Evolutionary conservation across 805 yeast genomes (phyloP).

Genomic region (Clavispora vitiphila): DNA sequence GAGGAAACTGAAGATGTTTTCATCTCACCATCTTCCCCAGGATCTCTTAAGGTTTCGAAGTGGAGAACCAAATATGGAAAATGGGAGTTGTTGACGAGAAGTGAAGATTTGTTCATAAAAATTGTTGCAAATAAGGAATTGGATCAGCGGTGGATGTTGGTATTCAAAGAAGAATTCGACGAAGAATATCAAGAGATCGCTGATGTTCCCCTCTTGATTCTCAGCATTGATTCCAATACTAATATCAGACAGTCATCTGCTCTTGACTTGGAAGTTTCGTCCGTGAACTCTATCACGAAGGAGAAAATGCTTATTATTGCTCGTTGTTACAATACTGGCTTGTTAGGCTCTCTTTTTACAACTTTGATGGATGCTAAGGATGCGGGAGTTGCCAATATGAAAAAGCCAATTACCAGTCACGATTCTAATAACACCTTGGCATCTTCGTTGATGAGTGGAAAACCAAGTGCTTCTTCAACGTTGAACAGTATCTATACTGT

Average conservation of each 20-base stretch:
- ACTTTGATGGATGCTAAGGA: slow-evolving; percentile 19
- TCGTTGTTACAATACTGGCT: slow-evolving; percentile 27
- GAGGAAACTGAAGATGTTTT: slow-evolving; percentile 35
- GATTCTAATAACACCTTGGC: slow-evolving; percentile 26
- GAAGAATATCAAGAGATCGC: slow-evolving; percentile 23
- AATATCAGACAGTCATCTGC: slow-evolving; percentile 32
- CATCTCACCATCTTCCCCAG: slow-evolving; percentile 29
- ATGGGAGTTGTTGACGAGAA: slow-evolving; percentile 40
- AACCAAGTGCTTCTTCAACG: slow-evolving; percentile 18
- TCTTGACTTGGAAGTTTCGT: slow-evolving; percentile 33
- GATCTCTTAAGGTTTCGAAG: slow-evolving; percentile 35
- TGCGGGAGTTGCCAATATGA: background rate
- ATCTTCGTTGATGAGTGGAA: slow-evolving; percentile 35
- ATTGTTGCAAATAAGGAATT: slow-evolving; percentile 34
- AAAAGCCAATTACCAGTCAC: slow-evolving; percentile 1
- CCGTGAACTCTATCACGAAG: slow-evolving; percentile 27
- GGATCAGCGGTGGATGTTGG: slow-evolving; percentile 32
- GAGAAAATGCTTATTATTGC: slow-evolving; percentile 27
- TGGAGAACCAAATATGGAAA: slow-evolving; percentile 40
- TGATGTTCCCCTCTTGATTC: slow-evolving; percentile 33
- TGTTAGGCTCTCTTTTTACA: slow-evolving; percentile 20
- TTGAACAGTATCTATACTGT: slow-evolving; percentile 15
- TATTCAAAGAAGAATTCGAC: slow-evolving; percentile 37
- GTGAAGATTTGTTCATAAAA: slow-evolving; percentile 32
- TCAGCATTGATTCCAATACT: slow-evolving; percentile 24